Percentiles rank a stretch among this genome's conserved stretches.
phyloP scores from a whole-genome alignment of 2,329 filamentous ascomycete genomes.

The Orbilia brochopaga region DNA sequence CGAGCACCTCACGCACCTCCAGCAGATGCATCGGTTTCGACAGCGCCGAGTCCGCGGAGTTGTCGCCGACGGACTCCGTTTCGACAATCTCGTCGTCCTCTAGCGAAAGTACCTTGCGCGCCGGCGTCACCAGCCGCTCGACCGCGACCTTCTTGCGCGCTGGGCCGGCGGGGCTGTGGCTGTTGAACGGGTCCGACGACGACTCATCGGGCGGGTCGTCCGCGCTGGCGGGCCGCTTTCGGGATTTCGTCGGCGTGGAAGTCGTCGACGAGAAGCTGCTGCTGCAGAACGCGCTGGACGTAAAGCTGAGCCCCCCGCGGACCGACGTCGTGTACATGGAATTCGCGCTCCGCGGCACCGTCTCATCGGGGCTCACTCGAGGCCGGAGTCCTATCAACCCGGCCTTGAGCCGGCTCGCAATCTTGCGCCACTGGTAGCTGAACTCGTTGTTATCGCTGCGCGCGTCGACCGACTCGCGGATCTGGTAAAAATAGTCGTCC shows the following conservation, averaged over 20 bases:
- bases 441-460: conserved; percentile 53
- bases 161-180: conserved; percentile 14
- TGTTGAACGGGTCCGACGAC: conserved; percentile 32
- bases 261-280: conserved; percentile 29
- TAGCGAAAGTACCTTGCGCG: conserved; percentile 28
- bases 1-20: conserved; percentile 53
- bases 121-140: conserved; percentile 16
- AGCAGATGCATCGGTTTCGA: conserved; percentile 50
- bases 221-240: conserved; percentile 31
- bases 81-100: conserved; percentile 42
- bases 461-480: conserved; percentile 48
- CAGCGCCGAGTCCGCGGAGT: not conserved
- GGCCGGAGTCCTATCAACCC: conserved; percentile 51
- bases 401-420: conserved; percentile 45
- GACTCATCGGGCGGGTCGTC: conserved; percentile 42
- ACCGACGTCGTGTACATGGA: conserved; percentile 26
- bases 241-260: conserved; percentile 16
- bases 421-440: conserved; percentile 51
- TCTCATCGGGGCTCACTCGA: conserved; percentile 43
- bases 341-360: conserved; percentile 7
- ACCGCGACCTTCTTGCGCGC: conserved; percentile 43
- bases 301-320: not conserved
- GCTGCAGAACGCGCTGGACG: not conserved
- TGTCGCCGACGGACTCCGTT: conserved; percentile 24
- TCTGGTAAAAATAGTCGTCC: conserved; percentile 48